Percentiles rank a stretch among this genome's conserved stretches.
Conservation (phyloP, 768 basidiomycete species). For the Aureoboletus auriporus region DNA sequence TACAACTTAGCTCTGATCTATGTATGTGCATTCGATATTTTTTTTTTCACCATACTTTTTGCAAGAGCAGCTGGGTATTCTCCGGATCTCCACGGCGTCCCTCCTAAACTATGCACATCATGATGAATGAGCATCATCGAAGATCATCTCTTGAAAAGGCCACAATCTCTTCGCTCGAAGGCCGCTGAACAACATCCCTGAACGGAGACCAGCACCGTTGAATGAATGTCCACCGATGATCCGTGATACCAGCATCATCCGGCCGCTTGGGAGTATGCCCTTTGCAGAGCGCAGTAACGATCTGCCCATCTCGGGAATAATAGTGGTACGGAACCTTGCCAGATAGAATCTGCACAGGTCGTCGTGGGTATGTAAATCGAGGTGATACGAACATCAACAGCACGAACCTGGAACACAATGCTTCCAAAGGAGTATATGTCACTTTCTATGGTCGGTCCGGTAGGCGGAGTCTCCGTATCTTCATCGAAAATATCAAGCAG, state of each 20-base stretch:
- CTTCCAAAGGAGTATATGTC: conserved; percentile 24
- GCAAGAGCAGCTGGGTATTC: too few species aligned
- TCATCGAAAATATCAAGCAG: conserved; percentile 29
- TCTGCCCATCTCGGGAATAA: neutral
- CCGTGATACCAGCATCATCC: neutral
- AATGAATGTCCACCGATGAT: conserved; percentile 5
- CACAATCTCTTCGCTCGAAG: neutral
- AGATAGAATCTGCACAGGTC: conserved; percentile 3
- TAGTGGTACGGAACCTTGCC: neutral
- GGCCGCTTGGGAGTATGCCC: neutral
- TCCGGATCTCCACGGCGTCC: too few species aligned
- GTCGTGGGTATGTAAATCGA: neutral
- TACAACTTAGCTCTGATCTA: too few species aligned
- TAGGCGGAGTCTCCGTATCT: neutral
- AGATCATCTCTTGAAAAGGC: neutral
- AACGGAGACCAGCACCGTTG: neutral
- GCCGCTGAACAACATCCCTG: neutral
- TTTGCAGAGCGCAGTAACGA: neutral
- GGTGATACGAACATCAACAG: neutral
- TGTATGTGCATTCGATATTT: too few species aligned
- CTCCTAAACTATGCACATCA: too few species aligned
- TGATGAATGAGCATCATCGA: too few species aligned
- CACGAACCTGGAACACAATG: conserved; percentile 24
- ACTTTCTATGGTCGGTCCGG: neutral
- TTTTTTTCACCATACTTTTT: too few species aligned